Base-by-base conservation (phyloP, 768 basidiomycete genomes). In the Xerocomus brunneocitrinus region DNA sequence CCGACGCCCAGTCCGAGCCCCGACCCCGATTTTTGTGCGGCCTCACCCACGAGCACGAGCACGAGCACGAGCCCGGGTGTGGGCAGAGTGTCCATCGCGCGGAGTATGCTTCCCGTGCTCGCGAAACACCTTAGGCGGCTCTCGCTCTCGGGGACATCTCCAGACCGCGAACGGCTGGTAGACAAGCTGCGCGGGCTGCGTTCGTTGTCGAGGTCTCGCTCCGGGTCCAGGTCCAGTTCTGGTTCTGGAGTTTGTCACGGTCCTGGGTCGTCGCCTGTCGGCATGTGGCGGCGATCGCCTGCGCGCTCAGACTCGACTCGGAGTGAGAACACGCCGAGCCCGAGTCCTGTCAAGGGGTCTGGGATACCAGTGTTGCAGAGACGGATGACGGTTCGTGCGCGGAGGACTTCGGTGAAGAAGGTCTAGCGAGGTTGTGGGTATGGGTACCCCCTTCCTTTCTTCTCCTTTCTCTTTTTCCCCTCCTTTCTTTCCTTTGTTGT, bases 61-160 rank as follows among this genome's bases (percentile, higher is more conserved):
- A 39, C 54, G 31, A 22, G 47, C 8, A 39, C 55, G 31, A 22
- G 47, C 6, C 35, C 39, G 1, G 22, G 50, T 9, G 40, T 50
- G 5, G 39, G 52, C 40, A 31, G 52, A 35, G 22, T 43, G 19
- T 58, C 64, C 19, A n/a, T 58, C 7, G 56, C 58, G 34, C 58
- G 62, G 12, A 68, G 66, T 49, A 68, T 70, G 66, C 64, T 66
- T 4, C 68, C 67, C 12, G 58, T 70, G 2, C 56, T 63, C 32
- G 61, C 56, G 27, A 66, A 60, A n/a, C 66, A 60, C 25, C 53
- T 70, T 30, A 50, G 54, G 4, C 53, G 66, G 2, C 66, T 70
- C 46, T 61, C 63, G 6, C 38, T 61, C 38, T 57, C 62, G 0
- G 41, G 51, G 9, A 8, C 39, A 13, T 59, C 65, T 9, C 66